Evolutionary conservation across 805 yeast species (phyloP), one percentile per base, ranked within the genome.

Genomic region (Kregervanrija pseudodelftensis): DNA sequence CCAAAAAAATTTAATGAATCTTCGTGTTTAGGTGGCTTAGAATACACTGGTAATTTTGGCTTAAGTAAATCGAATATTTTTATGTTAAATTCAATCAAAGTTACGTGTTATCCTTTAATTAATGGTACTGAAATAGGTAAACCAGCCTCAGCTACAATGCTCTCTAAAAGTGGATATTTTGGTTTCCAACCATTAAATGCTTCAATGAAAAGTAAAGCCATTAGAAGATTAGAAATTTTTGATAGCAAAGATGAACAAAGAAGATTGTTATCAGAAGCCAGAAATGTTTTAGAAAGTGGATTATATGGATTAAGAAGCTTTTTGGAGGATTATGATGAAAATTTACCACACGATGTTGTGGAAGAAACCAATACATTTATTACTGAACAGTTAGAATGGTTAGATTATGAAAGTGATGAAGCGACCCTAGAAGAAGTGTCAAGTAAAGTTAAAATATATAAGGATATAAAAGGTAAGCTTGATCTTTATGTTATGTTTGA

Each of bases 241-340:
- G 79, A 77, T 46, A 57, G 60, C 16, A 69, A 69, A 45, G 96
- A 88, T 53, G 62, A 65, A 11, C 77, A 71, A 43, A 70, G 85
- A 43, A 63, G 66, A 30, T 64, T 68, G 43, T 64, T 76, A 36
- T 85, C 85, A 38, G 78, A 77, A 45, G 64, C 75, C 30, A 74
- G 77, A 52, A 91, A 90, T 61, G 64, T 70, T 33, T 72, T 91
- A 15, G 98, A 91, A 64, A 73, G 80, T 15, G 65, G 75, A n/a
- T 68, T 89, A 43, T 90, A 91, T 65, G 73, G 73, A 46, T 69
- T 86, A 30, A 77, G 95, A 46, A 70, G 75, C 9, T 71, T 67
- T 42, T 54, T 86, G 14, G 83, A 77, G 13, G 78, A 77, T 31
- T 76, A 72, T n/a, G 77, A 73, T 17, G 72, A 72, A 8, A 46